Evolutionary conservation across 2,329 filamentous ascomycete species (phyloP).

Genomic region (Cladophialophora psammophila): DNA sequence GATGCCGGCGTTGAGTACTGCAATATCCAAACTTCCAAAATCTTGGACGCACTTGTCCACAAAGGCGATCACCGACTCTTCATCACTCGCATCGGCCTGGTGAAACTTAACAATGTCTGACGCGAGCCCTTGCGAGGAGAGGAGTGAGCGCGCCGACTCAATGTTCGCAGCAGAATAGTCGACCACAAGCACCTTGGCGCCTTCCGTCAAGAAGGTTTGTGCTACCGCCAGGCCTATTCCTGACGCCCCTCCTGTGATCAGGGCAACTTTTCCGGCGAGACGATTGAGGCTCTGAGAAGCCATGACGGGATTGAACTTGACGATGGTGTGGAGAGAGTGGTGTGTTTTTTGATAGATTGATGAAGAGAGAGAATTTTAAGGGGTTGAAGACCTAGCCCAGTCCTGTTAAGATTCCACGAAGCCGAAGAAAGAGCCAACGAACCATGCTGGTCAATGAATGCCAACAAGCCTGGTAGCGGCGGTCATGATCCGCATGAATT

Average conservation of each 20-base stretch:
- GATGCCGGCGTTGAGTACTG: constrained; percentile 53
- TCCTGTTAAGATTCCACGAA: too few relatives aligned
- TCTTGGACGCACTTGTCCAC: constrained; percentile 18
- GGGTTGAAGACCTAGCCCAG: too few relatives aligned
- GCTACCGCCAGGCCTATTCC: constrained; percentile 53
- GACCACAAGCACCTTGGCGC: constrained; percentile 49
- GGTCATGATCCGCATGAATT: too few relatives aligned
- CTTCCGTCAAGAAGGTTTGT: constrained; percentile 49
- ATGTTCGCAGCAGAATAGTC: constrained; percentile 31
- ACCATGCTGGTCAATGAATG: too few relatives aligned
- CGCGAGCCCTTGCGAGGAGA: constrained; percentile 14
- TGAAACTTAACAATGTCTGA: constrained; percentile 12
- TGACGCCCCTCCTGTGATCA: constrained; percentile 44
- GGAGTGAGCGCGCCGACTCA: constrained; percentile 11
- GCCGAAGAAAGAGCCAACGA: too few relatives aligned
- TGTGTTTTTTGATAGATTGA: too few relatives aligned
- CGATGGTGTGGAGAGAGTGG: too few relatives aligned
- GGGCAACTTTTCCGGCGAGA: constrained; percentile 47
- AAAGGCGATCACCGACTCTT: constrained; percentile 23
- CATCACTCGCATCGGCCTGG: constrained; percentile 21
- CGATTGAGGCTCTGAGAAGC: constrained; percentile 30
- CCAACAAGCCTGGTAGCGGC: too few relatives aligned
- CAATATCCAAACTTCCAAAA: constrained; percentile 24
- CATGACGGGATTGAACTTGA: too few relatives aligned
- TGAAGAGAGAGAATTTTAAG: too few relatives aligned